These are phyloP conservation scores for Gilbertella persicaria DNA, from an alignment of 371 early-diverging fungal species.

Conservation along the genomic window DNA sequence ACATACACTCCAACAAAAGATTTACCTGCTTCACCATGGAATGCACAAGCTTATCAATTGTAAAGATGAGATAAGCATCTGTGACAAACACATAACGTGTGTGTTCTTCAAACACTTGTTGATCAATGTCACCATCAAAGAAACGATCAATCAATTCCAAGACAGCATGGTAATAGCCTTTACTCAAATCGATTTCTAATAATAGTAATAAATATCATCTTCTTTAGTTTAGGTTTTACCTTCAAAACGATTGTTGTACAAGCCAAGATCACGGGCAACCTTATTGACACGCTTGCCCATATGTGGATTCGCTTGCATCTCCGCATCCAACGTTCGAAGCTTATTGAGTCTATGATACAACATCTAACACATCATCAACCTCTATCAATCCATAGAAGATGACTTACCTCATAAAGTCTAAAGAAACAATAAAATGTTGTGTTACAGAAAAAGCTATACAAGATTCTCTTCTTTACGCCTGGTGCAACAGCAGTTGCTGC, in stretches of 20 bases:
- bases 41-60: slow-evolving; percentile 84
- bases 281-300: slow-evolving; percentile 66
- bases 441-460: slow-evolving; percentile 73
- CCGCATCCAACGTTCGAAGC: slow-evolving; percentile 72
- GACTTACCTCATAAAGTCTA: slow-evolving; percentile 77
- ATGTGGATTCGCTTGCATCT: slow-evolving; percentile 58
- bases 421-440: slow-evolving; percentile 85
- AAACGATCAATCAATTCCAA: slow-evolving; percentile 77
- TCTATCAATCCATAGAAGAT: not conserved
- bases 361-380: slow-evolving; percentile 48
- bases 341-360: slow-evolving; percentile 80
- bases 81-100: slow-evolving; percentile 85
- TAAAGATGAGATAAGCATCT: slow-evolving; percentile 84
- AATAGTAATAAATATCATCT: not conserved
- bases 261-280: slow-evolving; percentile 81
- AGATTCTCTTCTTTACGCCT: slow-evolving; percentile 37
- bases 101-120: slow-evolving; percentile 88
- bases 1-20: too few relatives aligned
- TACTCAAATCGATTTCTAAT: slow-evolving; percentile 51
- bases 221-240: slow-evolving; percentile 30
- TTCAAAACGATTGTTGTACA: slow-evolving; percentile 61
- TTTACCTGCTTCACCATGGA: slow-evolving; percentile 79
- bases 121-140: slow-evolving; percentile 84
- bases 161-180: slow-evolving; percentile 76
- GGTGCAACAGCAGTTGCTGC: slow-evolving; percentile 56